These are phyloP conservation scores for Fagus sylvatica DNA, from an alignment of 306 rosid genomes.

Conservation along the genomic window DNA sequence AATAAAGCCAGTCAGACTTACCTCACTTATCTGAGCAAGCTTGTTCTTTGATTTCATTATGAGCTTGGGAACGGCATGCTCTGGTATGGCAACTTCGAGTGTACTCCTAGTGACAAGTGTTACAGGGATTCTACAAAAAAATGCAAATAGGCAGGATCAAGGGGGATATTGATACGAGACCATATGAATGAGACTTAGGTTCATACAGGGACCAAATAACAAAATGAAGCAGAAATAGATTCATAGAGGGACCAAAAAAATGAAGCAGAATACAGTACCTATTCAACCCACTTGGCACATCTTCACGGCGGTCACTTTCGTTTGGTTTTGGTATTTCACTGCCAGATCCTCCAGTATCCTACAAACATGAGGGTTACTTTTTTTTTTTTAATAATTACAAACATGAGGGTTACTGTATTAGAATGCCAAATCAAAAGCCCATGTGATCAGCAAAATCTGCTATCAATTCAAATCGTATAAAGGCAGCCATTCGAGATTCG, in stretches of 20 bases:
- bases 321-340: conserved; percentile 56
- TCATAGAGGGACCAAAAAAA: conserved; percentile 2
- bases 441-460: not conserved
- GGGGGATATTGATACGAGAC: not conserved
- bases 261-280: conserved; percentile 49
- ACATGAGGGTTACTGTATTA: not conserved
- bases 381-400: conserved; percentile 13
- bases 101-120: conserved; percentile 95
- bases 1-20: conserved; percentile 33
- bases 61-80: conserved; percentile 87
- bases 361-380: conserved; percentile 4
- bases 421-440: not conserved
- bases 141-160: not conserved
- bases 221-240: not conserved
- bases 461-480: not conserved
- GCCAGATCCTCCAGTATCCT: conserved; percentile 71
- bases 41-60: conserved; percentile 83
- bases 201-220: not conserved
- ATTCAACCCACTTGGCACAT: conserved; percentile 59
- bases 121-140: conserved; percentile 56
- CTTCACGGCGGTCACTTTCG: conserved; percentile 76
- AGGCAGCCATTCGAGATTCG: not conserved
- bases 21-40: conserved; percentile 98
- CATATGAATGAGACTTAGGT: not conserved
- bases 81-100: conserved; percentile 94